Percentiles rank a stretch among this genome's conserved stretches.
Evolutionary conservation across 768 basidiomycete species (phyloP).

Genomic region (Rhizopogon sp.): DNA sequence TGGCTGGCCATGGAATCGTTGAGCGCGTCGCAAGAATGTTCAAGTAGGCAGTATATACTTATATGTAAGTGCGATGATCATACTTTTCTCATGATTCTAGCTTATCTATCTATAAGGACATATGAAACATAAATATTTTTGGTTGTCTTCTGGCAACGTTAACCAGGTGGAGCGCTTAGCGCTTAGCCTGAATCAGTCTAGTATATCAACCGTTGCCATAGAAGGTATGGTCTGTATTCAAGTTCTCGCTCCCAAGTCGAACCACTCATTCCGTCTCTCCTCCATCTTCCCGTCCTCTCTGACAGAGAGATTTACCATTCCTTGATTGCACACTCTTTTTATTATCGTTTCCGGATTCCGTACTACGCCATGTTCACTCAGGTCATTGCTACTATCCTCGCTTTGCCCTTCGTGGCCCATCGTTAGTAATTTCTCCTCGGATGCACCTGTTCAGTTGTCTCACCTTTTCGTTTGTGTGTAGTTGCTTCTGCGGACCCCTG

Average conservation of each 20-base stretch:
- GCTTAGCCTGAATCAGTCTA: too few species aligned
- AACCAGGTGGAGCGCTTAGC: too few species aligned
- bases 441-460: background rate
- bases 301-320: conserved; percentile 8
- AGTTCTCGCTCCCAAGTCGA: background rate
- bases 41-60: too few species aligned
- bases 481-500: conserved; percentile 35
- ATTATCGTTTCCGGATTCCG: conserved; percentile 9
- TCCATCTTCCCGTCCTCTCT: background rate
- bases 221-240: background rate
- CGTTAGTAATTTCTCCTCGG: conserved; percentile 23
- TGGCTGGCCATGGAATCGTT: too few species aligned
- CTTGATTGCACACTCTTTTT: conserved; percentile 15
- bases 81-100: too few species aligned
- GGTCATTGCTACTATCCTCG: conserved; percentile 36
- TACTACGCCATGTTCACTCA: conserved; percentile 38
- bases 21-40: too few species aligned
- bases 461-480: conserved; percentile 4
- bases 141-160: too few species aligned
- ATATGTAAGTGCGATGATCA: too few species aligned
- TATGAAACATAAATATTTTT: too few species aligned
- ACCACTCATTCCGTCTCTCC: background rate
- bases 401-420: conserved; percentile 41
- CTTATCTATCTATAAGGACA: too few species aligned
- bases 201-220: background rate